Conservation (phyloP, 2,329 filamentous ascomycete genomes). For the Aaosphaeria pasadenensis region DNA sequence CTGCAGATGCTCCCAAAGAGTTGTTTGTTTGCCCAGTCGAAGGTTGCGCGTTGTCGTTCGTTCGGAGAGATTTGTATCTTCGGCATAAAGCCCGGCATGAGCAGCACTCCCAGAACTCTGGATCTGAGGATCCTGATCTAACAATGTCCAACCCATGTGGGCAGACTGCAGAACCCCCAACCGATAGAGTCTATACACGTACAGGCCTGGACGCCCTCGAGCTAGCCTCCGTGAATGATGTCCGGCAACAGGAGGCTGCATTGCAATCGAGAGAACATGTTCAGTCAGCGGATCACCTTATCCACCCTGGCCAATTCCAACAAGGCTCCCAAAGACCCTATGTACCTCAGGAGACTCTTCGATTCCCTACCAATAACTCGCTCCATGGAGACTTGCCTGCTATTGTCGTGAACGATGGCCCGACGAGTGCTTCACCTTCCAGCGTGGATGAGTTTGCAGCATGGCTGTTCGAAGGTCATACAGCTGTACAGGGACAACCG, state of each 20-base stretch:
- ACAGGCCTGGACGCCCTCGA: too few species aligned
- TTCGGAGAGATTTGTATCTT: neutral
- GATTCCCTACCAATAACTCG: neutral
- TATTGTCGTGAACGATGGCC: neutral
- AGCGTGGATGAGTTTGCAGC: neutral
- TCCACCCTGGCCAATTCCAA: neutral
- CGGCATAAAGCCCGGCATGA: neutral
- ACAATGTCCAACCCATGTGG: neutral
- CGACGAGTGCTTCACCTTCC: neutral
- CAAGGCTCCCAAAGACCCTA: neutral
- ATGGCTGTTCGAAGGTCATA: neutral
- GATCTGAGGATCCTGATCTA: neutral
- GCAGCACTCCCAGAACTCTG: neutral
- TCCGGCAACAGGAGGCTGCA: neutral
- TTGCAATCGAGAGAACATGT: neutral
- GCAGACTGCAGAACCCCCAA: neutral
- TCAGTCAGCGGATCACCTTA: neutral
- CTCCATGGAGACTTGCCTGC: neutral
- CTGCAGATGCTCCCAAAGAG: neutral
- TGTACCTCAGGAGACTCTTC: neutral
- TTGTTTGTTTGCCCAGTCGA: neutral
- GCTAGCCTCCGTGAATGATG: too few species aligned
- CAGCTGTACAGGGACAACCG: neutral
- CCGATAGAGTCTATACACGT: neutral
- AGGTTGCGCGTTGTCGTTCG: neutral